Evolutionary conservation across 2,329 filamentous ascomycete genomes (phyloP).

Genomic region (Madurella fahalii): DNA sequence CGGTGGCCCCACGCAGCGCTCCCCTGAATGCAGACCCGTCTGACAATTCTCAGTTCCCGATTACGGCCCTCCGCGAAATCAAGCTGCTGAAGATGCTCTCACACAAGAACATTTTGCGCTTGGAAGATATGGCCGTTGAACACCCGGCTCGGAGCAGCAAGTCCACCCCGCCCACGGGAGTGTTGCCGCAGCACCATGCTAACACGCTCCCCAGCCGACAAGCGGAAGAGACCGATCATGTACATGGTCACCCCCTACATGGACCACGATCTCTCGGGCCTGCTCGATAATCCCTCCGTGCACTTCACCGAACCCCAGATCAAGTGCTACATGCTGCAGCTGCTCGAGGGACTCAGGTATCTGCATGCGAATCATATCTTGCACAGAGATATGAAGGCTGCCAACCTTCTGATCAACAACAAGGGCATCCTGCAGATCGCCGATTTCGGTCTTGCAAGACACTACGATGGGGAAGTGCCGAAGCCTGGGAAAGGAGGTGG

Average conservation of each 20-base stretch:
- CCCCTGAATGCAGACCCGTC: background rate
- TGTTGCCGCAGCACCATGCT: conserved; percentile 1
- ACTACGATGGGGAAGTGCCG: conserved; percentile 83
- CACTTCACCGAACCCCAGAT: conserved; percentile 85
- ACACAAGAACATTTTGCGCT: conserved; percentile 77
- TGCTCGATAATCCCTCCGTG: conserved; percentile 91
- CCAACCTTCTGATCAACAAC: conserved; percentile 95
- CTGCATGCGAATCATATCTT: conserved; percentile 86
- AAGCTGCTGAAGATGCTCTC: conserved; percentile 95
- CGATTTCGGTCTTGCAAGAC: conserved; percentile 90
- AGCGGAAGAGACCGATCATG: conserved; percentile 78
- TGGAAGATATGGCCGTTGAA: conserved; percentile 97
- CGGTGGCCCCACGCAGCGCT: conserved; percentile 31
- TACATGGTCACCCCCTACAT: conserved; percentile 99
- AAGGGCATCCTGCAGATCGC: conserved; percentile 90
- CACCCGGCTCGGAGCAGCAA: conserved; percentile 58
- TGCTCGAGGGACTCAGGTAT: conserved; percentile 85
- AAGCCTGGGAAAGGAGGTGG: conserved; percentile 74
- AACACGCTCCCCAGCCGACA: conserved; percentile 53
- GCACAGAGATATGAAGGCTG: conserved; percentile 98
- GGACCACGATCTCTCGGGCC: conserved; percentile 96
- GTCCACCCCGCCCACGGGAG: conserved; percentile 21
- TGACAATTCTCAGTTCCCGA: conserved; percentile 66
- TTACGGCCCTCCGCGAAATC: conserved; percentile 94
- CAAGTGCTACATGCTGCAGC: conserved; percentile 95